phyloP scores from a whole-genome alignment of 106 monocot genomes.

The Acanthochlamys bracteata region DNA sequence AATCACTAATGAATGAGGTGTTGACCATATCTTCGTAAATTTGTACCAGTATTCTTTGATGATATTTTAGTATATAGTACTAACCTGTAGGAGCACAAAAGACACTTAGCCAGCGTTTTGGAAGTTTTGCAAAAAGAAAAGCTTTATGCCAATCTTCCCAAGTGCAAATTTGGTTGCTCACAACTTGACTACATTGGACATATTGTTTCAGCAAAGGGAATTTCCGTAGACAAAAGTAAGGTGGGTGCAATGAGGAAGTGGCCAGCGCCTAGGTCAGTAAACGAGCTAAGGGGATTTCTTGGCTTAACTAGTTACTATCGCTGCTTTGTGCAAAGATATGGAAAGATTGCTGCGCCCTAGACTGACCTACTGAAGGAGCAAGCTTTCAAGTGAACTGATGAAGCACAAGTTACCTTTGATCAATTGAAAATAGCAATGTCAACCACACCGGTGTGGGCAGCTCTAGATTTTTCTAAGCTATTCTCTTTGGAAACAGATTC shows the following conservation, averaged over 20 bases:
- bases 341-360: not conserved
- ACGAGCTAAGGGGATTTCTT: not conserved
- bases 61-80: not conserved
- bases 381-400: too few relatives aligned
- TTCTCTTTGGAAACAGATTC: conserved; percentile 2
- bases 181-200: not conserved
- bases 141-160: not conserved
- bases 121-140: not conserved
- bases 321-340: not conserved
- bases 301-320: not conserved
- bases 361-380: conserved; percentile 1
- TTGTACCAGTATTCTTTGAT: conserved; percentile 1
- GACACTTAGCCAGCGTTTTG: not conserved
- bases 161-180: not conserved
- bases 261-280: not conserved
- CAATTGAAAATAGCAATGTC: not conserved
- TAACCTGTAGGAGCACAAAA: not conserved
- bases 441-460: not conserved
- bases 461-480: not conserved
- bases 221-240: not conserved
- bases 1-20: not conserved
- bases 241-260: too few relatives aligned
- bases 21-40: not conserved
- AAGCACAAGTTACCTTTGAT: too few relatives aligned
- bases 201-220: not conserved